Conservation (phyloP, 2,329 filamentous ascomycete genomes). For the Paecilomyces fulvus region DNA sequence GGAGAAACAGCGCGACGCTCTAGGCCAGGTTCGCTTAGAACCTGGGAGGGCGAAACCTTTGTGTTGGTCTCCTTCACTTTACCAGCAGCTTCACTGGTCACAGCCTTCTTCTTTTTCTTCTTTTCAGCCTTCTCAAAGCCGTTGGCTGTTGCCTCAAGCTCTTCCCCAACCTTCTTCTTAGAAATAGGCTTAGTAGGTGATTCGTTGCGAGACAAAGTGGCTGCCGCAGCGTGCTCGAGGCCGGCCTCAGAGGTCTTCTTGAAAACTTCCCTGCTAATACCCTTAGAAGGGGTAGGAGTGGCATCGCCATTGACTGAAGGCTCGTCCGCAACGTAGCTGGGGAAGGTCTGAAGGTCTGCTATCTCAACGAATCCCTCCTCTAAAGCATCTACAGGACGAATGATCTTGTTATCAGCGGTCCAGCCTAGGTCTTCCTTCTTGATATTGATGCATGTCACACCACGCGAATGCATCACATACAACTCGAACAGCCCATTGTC, state of each 20-base stretch:
- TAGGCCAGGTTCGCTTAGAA: constrained; percentile 7
- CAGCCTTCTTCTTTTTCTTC: constrained; percentile 58
- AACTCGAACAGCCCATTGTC: constrained; percentile 82
- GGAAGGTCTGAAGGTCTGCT: constrained; percentile 53
- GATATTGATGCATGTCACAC: constrained; percentile 81
- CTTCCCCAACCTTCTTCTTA: constrained; percentile 34
- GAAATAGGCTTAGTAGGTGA: constrained; percentile 32
- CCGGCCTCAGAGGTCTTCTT: constrained; percentile 29
- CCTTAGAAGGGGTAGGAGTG: constrained; percentile 23
- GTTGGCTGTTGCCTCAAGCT: constrained; percentile 18
- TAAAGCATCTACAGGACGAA: constrained; percentile 68
- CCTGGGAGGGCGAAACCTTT: constrained; percentile 7
- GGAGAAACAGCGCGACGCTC: constrained; percentile 6
- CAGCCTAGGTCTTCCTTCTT: constrained; percentile 86
- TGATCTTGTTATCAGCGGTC: constrained; percentile 81
- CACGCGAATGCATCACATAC: constrained; percentile 95
- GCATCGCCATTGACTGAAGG: constrained; percentile 39
- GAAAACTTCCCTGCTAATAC: constrained; percentile 32
- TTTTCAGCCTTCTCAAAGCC: constrained; percentile 55
- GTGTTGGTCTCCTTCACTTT: constrained; percentile 35
- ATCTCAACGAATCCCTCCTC: constrained; percentile 67
- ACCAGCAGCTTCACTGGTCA: constrained; percentile 36
- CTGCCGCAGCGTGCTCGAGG: constrained; percentile 15
- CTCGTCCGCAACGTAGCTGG: constrained; percentile 32
- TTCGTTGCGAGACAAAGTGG: constrained; percentile 19